phyloP scores from a whole-genome alignment of 1,139 yeast genomes.

The Insectozyma bohioensis region DNA sequence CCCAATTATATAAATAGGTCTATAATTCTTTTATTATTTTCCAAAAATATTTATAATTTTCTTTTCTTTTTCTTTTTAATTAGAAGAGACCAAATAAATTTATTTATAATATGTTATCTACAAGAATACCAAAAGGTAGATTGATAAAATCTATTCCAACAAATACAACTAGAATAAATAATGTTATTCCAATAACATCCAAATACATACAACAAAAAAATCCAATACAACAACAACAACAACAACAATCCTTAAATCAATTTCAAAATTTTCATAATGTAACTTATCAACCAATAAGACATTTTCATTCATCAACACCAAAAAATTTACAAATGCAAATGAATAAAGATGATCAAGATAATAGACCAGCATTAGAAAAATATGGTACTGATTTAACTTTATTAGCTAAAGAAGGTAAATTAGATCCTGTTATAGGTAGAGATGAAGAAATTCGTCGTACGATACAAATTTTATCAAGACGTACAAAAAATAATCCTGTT shows the following conservation, averaged over 20 bases:
- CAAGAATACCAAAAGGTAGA: constrained; percentile 9
- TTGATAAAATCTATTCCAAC: constrained; percentile 6
- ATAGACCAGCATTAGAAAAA: constrained; percentile 78
- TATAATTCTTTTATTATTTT: not conserved
- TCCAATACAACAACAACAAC: constrained; percentile 2
- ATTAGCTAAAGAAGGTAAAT: constrained; percentile 82
- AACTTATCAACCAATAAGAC: constrained; percentile 5
- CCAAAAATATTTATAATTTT: not conserved
- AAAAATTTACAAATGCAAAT: constrained; percentile 37
- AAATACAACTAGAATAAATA: constrained; percentile 1
- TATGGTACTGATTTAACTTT: constrained; percentile 87
- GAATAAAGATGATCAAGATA: constrained; percentile 49
- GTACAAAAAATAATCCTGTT: constrained; percentile 94
- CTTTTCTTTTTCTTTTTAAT: not conserved
- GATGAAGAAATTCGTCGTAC: constrained; percentile 94
- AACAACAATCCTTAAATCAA: constrained; percentile 1
- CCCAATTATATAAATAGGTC: too few relatives aligned
- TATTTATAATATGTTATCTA: constrained; percentile 8
- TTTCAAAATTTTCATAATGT: not conserved
- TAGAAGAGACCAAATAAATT: too few relatives aligned
- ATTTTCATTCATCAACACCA: constrained; percentile 21
- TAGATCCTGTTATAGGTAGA: constrained; percentile 96
- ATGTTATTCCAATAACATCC: constrained; percentile 6
- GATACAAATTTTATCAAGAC: constrained; percentile 83
- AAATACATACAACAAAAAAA: constrained; percentile 2